Evolutionary conservation across 2,329 filamentous ascomycete genomes (phyloP).

Genomic region (Aspergillus viridinutans): DNA sequence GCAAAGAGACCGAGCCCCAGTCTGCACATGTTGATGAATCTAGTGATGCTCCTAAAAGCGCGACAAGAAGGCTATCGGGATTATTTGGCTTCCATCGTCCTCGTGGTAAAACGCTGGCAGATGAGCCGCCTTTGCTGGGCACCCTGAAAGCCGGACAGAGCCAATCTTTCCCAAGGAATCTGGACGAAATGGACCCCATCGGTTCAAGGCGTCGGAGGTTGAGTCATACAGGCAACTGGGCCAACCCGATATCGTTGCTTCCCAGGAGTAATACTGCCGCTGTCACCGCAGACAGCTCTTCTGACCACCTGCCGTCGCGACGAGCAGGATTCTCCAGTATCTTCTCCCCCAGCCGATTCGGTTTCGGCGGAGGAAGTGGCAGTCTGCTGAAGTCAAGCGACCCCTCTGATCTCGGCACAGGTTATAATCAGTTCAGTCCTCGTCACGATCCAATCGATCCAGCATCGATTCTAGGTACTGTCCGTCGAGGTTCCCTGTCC

Average conservation of each 20-base stretch:
- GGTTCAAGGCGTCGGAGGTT: constrained; percentile 50
- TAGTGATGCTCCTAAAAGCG: constrained; percentile 38
- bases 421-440: constrained; percentile 46
- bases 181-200: constrained; percentile 49
- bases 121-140: constrained; percentile 55
- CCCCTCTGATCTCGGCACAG: constrained; percentile 31
- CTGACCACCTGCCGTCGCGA: constrained; percentile 36
- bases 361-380: constrained; percentile 28
- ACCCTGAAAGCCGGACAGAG: constrained; percentile 58
- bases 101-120: constrained; percentile 57
- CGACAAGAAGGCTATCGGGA: constrained; percentile 53
- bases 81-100: constrained; percentile 57
- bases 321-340: constrained; percentile 41
- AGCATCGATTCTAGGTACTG: constrained; percentile 39
- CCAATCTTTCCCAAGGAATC: constrained; percentile 58
- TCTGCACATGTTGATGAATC: constrained; percentile 28
- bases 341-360: constrained; percentile 40
- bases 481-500: constrained; percentile 42
- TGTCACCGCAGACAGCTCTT: constrained; percentile 40
- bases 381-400: constrained; percentile 27
- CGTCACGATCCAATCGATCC: constrained; percentile 46
- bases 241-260: constrained; percentile 47
- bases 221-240: constrained; percentile 56
- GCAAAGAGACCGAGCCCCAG: constrained; percentile 35
- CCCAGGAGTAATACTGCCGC: constrained; percentile 42